Evolutionary conservation across 2,329 filamentous ascomycete species (phyloP).

Genomic region (Calcarisporium arbuscula): DNA sequence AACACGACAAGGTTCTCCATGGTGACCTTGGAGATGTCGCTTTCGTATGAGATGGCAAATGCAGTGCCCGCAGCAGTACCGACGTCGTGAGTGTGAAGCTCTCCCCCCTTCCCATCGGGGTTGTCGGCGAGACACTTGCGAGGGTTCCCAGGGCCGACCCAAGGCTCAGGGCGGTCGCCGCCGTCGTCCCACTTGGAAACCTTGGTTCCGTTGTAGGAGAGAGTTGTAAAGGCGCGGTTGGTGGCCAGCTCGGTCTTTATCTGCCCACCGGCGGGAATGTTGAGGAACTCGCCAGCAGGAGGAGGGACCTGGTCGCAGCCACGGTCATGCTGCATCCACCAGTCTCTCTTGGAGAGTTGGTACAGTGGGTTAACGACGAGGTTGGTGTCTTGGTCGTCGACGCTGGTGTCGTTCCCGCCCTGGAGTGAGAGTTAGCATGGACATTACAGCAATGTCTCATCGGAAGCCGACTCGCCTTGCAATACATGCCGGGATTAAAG

Average conservation of each 20-base stretch:
- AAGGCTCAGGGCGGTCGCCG: slow-evolving; percentile 36
- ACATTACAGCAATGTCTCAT: neutral
- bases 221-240: slow-evolving; percentile 41
- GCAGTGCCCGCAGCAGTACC: slow-evolving; percentile 38
- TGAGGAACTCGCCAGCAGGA: slow-evolving; percentile 25
- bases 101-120: slow-evolving; percentile 32
- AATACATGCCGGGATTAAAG: slow-evolving; percentile 22
- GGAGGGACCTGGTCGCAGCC: slow-evolving; percentile 36
- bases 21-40: slow-evolving; percentile 36
- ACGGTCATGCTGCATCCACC: slow-evolving; percentile 45
- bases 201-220: slow-evolving; percentile 33
- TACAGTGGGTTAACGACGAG: slow-evolving; percentile 38
- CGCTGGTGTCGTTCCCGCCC: slow-evolving; percentile 22
- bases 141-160: slow-evolving; percentile 28
- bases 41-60: slow-evolving; percentile 44
- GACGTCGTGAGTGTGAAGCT: slow-evolving; percentile 39
- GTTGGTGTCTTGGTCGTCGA: slow-evolving; percentile 36
- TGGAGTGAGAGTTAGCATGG: slow-evolving; percentile 6
- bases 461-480: slow-evolving; percentile 12
- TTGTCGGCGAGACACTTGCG: slow-evolving; percentile 19
- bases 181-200: slow-evolving; percentile 42
- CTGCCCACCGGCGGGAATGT: slow-evolving; percentile 39
- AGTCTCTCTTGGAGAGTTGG: slow-evolving; percentile 35
- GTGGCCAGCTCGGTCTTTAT: slow-evolving; percentile 44
- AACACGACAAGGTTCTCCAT: slow-evolving; percentile 48